These are phyloP conservation scores for Crepidotus variabilis DNA, from an alignment of 768 basidiomycete species.

Conservation along the genomic window DNA sequence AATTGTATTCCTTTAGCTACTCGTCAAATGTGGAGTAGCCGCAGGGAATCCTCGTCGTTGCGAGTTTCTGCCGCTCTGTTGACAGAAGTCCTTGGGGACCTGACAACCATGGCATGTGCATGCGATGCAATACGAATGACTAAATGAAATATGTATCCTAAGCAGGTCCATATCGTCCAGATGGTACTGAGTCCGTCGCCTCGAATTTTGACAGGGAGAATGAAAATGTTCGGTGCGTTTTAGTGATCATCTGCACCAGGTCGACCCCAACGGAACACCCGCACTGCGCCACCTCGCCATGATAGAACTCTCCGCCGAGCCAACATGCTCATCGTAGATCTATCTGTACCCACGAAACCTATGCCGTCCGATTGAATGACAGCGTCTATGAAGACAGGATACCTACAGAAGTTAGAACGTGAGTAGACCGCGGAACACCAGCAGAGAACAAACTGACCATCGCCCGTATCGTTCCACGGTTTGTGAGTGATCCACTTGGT, in stretches of 20 bases:
- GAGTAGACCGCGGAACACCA: neutral
- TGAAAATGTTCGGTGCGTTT: neutral
- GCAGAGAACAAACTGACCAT: constrained; percentile 34
- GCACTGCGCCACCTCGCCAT: constrained; percentile 55
- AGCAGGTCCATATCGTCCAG: neutral
- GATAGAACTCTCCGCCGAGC: constrained; percentile 64
- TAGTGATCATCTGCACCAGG: constrained; percentile 53
- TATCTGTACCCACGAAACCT: constrained; percentile 71
- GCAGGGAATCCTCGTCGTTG: too few relatives aligned
- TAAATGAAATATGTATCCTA: neutral
- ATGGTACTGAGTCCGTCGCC: neutral
- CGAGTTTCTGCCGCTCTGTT: too few relatives aligned
- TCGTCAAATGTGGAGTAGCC: too few relatives aligned
- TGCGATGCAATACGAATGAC: neutral
- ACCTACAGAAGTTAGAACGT: constrained; percentile 36
- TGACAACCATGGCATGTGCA: too few relatives aligned
- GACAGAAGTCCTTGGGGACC: too few relatives aligned
- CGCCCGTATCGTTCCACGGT: constrained; percentile 43
- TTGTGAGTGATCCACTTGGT: constrained; percentile 42
- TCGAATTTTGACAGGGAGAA: neutral
- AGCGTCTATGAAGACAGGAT: constrained; percentile 71
- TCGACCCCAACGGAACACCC: constrained; percentile 56
- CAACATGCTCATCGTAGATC: constrained; percentile 68
- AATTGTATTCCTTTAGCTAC: neutral
- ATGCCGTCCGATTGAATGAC: constrained; percentile 63